A percentile compares a stretch with the other conserved stretches of the same genome.
Evolutionary conservation across 108 stramenopile genomes (phyloP).

Genomic region (Stephanodiscus minutulus): DNA sequence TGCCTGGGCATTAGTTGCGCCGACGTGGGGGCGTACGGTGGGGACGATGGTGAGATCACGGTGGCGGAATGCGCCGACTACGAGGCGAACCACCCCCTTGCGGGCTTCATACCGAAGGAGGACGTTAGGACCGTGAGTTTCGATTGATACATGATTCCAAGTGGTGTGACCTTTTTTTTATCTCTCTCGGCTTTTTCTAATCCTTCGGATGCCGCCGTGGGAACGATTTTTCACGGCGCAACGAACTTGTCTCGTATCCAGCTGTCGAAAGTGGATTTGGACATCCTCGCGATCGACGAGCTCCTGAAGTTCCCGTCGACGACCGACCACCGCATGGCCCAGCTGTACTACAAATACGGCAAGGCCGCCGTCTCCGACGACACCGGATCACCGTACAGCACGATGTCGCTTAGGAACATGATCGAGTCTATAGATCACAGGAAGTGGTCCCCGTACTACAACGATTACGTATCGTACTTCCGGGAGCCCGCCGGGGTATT

Average conservation of each 20-base stretch:
- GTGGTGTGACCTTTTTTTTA: background rate
- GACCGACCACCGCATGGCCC: constrained; percentile 51
- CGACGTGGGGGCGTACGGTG: constrained; percentile 64
- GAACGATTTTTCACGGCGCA: no score
- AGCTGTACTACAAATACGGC: constrained; percentile 70
- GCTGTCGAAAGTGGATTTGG: constrained; percentile 66
- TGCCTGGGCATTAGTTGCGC: constrained; percentile 79
- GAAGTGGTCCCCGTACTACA: constrained; percentile 66
- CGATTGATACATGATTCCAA: background rate
- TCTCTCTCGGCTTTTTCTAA: no score
- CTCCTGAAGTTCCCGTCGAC: constrained; percentile 43
- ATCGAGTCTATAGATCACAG: constrained; percentile 42
- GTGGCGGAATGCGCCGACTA: constrained; percentile 52
- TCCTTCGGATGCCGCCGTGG: no score
- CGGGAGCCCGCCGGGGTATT: constrained; percentile 43
- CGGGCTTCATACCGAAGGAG: constrained; percentile 57
- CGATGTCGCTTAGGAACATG: constrained; percentile 66
- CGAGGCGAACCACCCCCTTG: constrained; percentile 47
- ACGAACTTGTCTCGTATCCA: no score
- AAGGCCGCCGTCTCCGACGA: constrained; percentile 63
- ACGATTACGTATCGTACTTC: constrained; percentile 35
- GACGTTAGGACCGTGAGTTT: constrained; percentile 44
- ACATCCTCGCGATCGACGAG: constrained; percentile 51
- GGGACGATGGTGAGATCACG: background rate
- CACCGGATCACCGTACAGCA: constrained; percentile 54